phyloP scores from a whole-genome alignment of 2,329 filamentous ascomycete genomes.

The Tolypocladium inflatum region DNA sequence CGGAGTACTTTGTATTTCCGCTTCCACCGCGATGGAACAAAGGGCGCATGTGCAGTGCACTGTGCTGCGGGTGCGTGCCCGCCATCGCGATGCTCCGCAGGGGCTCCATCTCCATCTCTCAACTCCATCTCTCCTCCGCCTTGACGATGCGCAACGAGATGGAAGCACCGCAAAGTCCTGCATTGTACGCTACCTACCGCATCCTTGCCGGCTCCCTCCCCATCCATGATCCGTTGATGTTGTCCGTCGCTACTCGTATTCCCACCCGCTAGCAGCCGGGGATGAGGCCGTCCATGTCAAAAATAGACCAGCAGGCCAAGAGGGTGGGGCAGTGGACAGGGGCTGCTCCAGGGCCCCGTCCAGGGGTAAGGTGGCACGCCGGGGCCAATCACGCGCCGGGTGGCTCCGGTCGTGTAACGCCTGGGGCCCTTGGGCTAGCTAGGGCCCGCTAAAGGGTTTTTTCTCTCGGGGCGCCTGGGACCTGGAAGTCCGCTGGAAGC shows the following conservation, averaged over 20 bases:
- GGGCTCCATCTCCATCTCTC: too few relatives aligned
- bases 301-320: background rate
- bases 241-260: background rate
- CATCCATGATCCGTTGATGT: background rate
- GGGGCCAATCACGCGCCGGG: background rate
- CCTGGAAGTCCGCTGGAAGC: background rate
- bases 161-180: too few relatives aligned
- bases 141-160: too few relatives aligned
- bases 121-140: too few relatives aligned
- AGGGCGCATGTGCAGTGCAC: background rate
- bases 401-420: background rate
- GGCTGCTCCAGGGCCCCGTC: background rate
- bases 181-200: background rate
- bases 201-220: background rate
- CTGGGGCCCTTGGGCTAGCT: background rate
- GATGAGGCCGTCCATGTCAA: background rate
- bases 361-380: background rate
- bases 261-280: background rate
- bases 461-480: background rate
- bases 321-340: background rate
- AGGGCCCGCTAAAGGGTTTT: background rate
- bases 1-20: too few relatives aligned
- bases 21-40: background rate
- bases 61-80: background rate
- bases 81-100: background rate